Conservation (phyloP, 2,329 filamentous ascomycete species). For the Phaeoacremonium minimum region DNA sequence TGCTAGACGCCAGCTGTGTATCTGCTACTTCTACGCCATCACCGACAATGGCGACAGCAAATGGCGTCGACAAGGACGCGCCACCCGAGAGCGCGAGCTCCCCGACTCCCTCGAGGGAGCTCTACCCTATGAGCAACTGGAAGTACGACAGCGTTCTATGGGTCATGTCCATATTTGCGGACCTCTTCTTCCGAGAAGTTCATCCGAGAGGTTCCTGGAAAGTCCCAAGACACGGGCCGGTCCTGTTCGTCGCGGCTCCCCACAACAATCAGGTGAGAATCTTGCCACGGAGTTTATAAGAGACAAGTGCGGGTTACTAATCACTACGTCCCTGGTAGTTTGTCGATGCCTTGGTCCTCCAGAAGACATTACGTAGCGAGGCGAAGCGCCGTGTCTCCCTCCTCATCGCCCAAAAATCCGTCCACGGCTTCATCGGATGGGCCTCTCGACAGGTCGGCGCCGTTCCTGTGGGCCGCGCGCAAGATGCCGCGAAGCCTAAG, state of each 20-base stretch:
- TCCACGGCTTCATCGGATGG: conserved; percentile 88
- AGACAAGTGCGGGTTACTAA: neutral
- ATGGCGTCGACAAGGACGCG: conserved; percentile 6
- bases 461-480: conserved; percentile 87
- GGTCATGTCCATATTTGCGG: conserved; percentile 76
- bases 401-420: conserved; percentile 92
- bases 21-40: no score
- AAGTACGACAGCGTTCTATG: conserved; percentile 77
- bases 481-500: conserved; percentile 80
- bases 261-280: conserved; percentile 83
- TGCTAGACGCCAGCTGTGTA: no score
- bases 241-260: conserved; percentile 93
- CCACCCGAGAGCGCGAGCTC: conserved; percentile 18
- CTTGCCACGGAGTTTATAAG: neutral
- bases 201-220: conserved; percentile 94
- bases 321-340: conserved; percentile 58
- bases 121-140: conserved; percentile 67
- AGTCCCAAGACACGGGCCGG: conserved; percentile 79
- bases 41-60: conserved; percentile 9
- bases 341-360: conserved; percentile 89
- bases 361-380: conserved; percentile 84
- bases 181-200: conserved; percentile 97
- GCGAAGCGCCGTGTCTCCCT: conserved; percentile 85
- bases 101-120: conserved; percentile 40
- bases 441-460: conserved; percentile 80